Conservation (phyloP, 1,284 basidiomycete species). For the Microbotryum lychnidis-dioicae region DNA sequence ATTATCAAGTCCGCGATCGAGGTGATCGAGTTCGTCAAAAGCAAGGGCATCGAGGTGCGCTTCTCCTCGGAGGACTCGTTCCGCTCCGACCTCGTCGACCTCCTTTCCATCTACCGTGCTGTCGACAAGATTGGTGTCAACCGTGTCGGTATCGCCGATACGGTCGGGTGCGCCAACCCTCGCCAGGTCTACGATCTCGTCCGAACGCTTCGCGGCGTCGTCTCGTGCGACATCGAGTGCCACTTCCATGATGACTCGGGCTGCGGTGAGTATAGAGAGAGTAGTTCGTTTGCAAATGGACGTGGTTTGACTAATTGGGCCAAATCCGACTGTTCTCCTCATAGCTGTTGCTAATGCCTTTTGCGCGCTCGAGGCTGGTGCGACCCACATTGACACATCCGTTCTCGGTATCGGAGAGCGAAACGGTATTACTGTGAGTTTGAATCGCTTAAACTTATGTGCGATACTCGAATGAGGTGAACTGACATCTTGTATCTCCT, state of each 20-base stretch:
- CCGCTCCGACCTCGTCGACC: conserved; percentile 97
- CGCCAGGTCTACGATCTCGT: conserved; percentile 98
- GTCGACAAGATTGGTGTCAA: conserved; percentile 99
- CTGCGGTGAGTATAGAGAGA: conserved; percentile 54
- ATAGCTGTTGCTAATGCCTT: conserved; percentile 97
- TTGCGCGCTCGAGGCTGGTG: conserved; percentile 95
- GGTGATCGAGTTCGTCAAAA: conserved; percentile 99
- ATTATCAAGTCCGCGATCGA: conserved; percentile 95
- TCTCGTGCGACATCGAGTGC: conserved; percentile 93
- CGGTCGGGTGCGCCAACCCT: conserved; percentile 97
- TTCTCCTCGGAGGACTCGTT: conserved; percentile 99
- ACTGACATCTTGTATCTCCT: neutral
- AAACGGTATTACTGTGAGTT: conserved; percentile 75
- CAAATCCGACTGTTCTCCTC: conserved; percentile 12
- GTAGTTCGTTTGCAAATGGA: too few relatives aligned
- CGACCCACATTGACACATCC: conserved; percentile 96
- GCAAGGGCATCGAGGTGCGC: conserved; percentile 98
- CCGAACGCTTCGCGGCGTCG: conserved; percentile 88
- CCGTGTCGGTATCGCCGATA: conserved; percentile 98
- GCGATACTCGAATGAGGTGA: neutral
- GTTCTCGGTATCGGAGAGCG: conserved; percentile 95
- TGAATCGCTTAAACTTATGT: too few relatives aligned
- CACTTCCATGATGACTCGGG: conserved; percentile 98
- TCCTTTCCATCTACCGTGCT: conserved; percentile 97
- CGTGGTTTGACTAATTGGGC: neutral